These are phyloP conservation scores for Crithidia acanthocephali DNA, from an alignment of 208 protist genomes.

Conservation along the genomic window DNA sequence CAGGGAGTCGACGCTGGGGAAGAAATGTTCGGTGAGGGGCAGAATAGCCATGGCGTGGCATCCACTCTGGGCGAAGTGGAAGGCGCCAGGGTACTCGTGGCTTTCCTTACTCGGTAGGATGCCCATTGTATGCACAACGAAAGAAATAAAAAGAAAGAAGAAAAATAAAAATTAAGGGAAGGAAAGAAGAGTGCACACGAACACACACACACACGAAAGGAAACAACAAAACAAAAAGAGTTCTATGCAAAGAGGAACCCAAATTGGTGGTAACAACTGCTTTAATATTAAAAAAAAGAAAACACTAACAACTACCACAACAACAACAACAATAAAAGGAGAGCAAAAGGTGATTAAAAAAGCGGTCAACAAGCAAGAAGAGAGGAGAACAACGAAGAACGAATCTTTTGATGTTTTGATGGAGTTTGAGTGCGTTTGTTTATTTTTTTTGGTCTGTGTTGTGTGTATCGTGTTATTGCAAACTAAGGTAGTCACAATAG, in stretches of 20 bases:
- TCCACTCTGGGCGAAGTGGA: slow-evolving; percentile 55
- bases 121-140: slow-evolving; percentile 41
- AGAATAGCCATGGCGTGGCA: slow-evolving; percentile 39
- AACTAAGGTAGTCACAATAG: too few species aligned
- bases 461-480: neutral
- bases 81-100: slow-evolving; percentile 47
- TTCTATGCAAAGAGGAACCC: too few species aligned
- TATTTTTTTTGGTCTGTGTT: neutral
- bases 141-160: neutral
- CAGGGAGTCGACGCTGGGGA: slow-evolving; percentile 51
- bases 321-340: too few species aligned
- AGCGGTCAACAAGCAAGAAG: too few species aligned
- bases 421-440: neutral
- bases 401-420: neutral
- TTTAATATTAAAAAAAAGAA: too few species aligned
- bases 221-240: too few species aligned
- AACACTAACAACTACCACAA: too few species aligned
- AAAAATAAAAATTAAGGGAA: slow-evolving; percentile 24
- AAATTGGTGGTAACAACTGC: too few species aligned
- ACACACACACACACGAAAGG: too few species aligned
- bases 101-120: slow-evolving; percentile 58
- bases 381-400: too few species aligned
- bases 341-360: too few species aligned
- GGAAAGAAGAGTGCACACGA: too few species aligned
- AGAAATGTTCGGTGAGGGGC: slow-evolving; percentile 67